phyloP scores from a whole-genome alignment of 2,329 filamentous ascomycete genomes.

The Cladosporium halotolerans region DNA sequence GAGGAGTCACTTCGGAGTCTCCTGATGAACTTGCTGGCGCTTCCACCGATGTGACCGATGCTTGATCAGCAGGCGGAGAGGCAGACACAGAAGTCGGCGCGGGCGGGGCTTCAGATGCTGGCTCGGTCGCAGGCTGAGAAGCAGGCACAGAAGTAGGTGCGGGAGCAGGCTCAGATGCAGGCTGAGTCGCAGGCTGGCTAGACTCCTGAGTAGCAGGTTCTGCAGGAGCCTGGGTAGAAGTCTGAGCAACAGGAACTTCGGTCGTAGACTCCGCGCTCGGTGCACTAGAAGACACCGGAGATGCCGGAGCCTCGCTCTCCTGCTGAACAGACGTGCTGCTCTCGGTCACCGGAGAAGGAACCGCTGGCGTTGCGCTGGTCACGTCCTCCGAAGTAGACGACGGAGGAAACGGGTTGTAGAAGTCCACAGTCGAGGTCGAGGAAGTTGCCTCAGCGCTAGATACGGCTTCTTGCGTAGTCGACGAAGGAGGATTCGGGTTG shows the following conservation, averaged over 20 bases:
- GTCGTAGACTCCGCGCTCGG: neutral
- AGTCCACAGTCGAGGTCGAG: conserved; percentile 3
- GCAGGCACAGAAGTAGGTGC: no score
- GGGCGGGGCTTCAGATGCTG: neutral
- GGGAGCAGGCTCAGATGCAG: neutral
- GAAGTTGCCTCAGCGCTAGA: neutral
- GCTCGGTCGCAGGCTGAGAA: neutral
- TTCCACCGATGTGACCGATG: neutral
- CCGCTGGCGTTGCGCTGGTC: neutral
- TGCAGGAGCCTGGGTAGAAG: neutral
- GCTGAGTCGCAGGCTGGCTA: neutral
- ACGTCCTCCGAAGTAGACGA: neutral
- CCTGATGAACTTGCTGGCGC: neutral
- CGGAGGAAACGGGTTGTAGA: conserved; percentile 8
- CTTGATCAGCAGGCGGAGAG: neutral
- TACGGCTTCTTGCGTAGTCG: neutral
- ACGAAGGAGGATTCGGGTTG: conserved; percentile 3
- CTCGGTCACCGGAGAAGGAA: neutral
- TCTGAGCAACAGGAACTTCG: neutral
- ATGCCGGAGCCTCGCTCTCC: conserved; percentile 3
- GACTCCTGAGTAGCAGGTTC: neutral
- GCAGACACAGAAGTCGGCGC: neutral
- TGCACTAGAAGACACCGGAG: conserved; percentile 2
- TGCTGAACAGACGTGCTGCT: neutral
- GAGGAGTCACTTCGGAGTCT: conserved; percentile 8